Evolutionary conservation across 306 rosid genomes (phyloP).

Genomic region (Dryas drummondii): DNA sequence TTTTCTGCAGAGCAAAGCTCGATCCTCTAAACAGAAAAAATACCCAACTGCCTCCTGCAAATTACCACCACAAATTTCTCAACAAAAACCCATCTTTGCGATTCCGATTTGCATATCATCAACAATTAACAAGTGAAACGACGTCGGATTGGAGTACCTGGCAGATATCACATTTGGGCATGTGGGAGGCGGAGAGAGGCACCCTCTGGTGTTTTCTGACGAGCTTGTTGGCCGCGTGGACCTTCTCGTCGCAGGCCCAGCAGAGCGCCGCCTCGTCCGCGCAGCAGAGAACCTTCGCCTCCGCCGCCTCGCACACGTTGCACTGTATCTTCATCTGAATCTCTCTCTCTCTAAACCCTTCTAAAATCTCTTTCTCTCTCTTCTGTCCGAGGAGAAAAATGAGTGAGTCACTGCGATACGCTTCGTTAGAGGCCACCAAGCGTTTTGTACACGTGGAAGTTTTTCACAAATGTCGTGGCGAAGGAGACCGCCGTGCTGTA

Average conservation of each 20-base stretch:
- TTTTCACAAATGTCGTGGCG: constrained; percentile 52
- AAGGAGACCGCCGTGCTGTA: constrained; percentile 40
- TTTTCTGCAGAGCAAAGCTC: constrained; percentile 81
- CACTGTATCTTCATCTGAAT: constrained; percentile 92
- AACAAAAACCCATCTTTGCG: constrained; percentile 7
- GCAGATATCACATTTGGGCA: constrained; percentile 95
- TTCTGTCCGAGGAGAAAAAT: neutral
- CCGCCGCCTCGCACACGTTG: constrained; percentile 83
- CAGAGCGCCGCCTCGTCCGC: constrained; percentile 98
- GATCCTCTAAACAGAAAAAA: constrained; percentile 88
- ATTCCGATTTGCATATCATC: neutral
- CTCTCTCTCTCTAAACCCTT: constrained; percentile 11
- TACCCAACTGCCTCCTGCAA: constrained; percentile 76
- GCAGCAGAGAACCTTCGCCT: constrained; percentile 88
- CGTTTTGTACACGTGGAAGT: constrained; percentile 48
- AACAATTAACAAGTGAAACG: no score
- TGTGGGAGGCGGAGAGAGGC: constrained; percentile 60
- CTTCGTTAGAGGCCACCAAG: constrained; percentile 41
- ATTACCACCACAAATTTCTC: neutral
- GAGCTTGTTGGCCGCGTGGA: constrained; percentile 94
- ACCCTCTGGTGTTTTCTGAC: constrained; percentile 92
- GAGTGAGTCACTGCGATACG: constrained; percentile 8
- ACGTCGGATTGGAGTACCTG: constrained; percentile 45
- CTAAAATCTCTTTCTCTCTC: neutral
- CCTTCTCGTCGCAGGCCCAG: constrained; percentile 83